Evolutionary conservation across 352 stramenopile species (phyloP).

Genomic region (Globisporangium splendens): DNA sequence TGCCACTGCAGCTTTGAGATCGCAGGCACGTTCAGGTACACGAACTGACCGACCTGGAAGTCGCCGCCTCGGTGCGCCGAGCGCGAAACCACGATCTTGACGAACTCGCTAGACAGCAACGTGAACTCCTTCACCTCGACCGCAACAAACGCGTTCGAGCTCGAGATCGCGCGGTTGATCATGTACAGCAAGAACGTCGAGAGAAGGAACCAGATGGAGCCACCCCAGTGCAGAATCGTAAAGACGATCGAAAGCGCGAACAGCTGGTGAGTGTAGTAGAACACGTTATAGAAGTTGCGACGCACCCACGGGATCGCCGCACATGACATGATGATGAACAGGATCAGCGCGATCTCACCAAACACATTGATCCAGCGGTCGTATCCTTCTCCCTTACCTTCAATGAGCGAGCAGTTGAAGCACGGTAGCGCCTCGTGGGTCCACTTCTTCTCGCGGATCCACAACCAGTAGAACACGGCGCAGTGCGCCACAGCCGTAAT

Average conservation of each 20-base stretch:
- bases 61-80: conserved; percentile 10
- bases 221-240: conserved; percentile 21
- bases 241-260: conserved; percentile 21
- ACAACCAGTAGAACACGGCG: conserved; percentile 20
- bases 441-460: conserved; percentile 16
- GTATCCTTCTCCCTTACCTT: conserved; percentile 1
- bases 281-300: conserved; percentile 24
- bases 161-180: conserved; percentile 16
- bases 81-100: conserved; percentile 19
- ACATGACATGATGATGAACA: conserved; percentile 18
- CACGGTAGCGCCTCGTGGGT: conserved; percentile 22
- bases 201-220: conserved; percentile 29
- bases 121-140: conserved; percentile 24
- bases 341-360: conserved; percentile 17
- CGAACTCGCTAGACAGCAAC: conserved; percentile 13
- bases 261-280: conserved; percentile 28
- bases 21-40: conserved; percentile 25
- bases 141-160: conserved; percentile 14
- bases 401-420: conserved; percentile 21
- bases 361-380: conserved; percentile 23
- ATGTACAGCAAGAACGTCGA: conserved; percentile 28
- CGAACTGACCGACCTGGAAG: conserved; percentile 19
- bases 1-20: conserved; percentile 35
- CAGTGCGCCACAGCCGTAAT: conserved; percentile 17
- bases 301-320: conserved; percentile 29